Evolutionary conservation across 345 rosid species (phyloP).

Genomic region (Populus ilicifolia): DNA sequence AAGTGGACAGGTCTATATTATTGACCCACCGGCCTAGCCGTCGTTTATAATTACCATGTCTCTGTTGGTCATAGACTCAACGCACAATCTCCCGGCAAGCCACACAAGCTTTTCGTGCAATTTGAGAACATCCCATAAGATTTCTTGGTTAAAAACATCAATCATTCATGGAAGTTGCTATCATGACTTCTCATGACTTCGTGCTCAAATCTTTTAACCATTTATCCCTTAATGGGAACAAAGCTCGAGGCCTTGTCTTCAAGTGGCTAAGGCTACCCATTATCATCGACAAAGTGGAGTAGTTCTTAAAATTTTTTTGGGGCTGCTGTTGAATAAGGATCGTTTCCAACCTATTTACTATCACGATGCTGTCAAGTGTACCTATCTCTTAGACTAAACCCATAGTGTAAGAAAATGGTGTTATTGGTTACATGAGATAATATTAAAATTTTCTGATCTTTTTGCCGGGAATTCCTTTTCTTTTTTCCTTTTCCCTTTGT

Average conservation of each 20-base stretch:
- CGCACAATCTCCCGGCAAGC: background rate
- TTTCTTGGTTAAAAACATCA: background rate
- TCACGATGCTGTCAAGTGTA: background rate
- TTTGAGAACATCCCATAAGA: background rate
- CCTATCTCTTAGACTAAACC: background rate
- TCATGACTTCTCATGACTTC: background rate
- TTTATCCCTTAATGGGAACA: conserved; percentile 39
- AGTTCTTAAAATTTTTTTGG: background rate
- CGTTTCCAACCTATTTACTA: background rate
- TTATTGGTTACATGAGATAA: background rate
- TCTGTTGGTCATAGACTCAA: background rate
- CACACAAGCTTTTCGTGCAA: background rate
- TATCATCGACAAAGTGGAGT: background rate
- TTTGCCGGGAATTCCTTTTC: background rate
- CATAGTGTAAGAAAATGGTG: background rate
- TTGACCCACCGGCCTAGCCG: too few species aligned
- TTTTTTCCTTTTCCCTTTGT: background rate
- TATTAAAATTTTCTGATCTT: background rate
- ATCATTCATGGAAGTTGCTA: background rate
- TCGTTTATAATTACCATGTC: too few species aligned
- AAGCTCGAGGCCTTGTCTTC: conserved; percentile 37
- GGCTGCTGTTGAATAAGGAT: background rate
- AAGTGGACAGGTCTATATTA: too few species aligned
- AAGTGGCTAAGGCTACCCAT: background rate
- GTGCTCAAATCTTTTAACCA: background rate